These are phyloP conservation scores for Miamiensis avidus DNA, from an alignment of 169 alveolate genomes.

Conservation along the genomic window DNA sequence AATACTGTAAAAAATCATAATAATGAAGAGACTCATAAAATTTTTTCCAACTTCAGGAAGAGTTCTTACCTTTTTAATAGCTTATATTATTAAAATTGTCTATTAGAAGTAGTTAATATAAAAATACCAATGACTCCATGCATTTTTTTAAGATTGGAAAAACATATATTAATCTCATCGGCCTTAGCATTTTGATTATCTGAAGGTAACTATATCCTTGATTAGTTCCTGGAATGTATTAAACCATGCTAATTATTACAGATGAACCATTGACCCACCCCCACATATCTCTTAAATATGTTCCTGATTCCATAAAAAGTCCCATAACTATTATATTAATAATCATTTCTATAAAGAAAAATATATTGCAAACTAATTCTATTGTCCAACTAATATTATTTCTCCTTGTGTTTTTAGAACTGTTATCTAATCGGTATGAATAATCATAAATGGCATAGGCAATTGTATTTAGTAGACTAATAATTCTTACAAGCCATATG, in stretches of 20 bases:
- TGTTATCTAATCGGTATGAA: neutral
- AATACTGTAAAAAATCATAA: slow-evolving; percentile 34
- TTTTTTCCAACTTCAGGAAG: slow-evolving; percentile 17
- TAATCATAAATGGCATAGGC: slow-evolving; percentile 10
- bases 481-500: neutral
- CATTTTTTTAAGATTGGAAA: slow-evolving; percentile 11
- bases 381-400: slow-evolving; percentile 8
- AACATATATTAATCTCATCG: slow-evolving; percentile 14
- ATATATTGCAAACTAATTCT: slow-evolving; percentile 24
- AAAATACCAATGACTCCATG: slow-evolving; percentile 20
- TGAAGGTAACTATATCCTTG: neutral
- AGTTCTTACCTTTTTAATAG: no score
- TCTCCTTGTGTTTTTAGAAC: neutral
- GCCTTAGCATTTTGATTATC: slow-evolving; percentile 26
- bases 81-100: no score
- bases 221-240: slow-evolving; percentile 10
- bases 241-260: slow-evolving; percentile 6
- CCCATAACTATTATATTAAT: slow-evolving; percentile 22
- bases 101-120: no score
- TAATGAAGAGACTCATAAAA: slow-evolving; percentile 20
- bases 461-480: neutral
- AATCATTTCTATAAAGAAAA: slow-evolving; percentile 26
- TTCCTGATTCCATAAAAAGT: slow-evolving; percentile 3
- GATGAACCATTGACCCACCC: neutral
- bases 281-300: slow-evolving; percentile 32